A percentile compares a stretch with the other conserved stretches of the same genome.
Conservation (phyloP, 371 early-diverging fungal species). For the Coemansia sp. region DNA sequence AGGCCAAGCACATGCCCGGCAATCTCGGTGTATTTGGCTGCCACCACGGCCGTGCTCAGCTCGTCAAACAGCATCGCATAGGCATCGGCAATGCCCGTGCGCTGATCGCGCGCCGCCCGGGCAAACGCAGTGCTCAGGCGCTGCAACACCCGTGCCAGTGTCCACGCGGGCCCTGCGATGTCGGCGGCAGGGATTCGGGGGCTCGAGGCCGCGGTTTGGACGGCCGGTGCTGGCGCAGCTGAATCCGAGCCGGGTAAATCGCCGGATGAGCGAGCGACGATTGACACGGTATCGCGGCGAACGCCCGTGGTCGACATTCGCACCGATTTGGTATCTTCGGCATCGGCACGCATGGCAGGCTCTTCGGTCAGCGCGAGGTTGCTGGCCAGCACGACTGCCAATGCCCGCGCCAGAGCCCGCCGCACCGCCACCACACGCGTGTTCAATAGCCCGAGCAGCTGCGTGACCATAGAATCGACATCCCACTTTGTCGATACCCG, state of each 20-base stretch:
- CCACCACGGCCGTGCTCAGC: constrained; percentile 73
- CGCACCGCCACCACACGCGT: constrained; percentile 42
- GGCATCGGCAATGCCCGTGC: constrained; percentile 78
- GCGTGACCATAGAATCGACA: constrained; percentile 27
- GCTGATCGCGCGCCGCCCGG: constrained; percentile 68
- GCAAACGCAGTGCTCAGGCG: constrained; percentile 66
- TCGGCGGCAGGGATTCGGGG: background rate
- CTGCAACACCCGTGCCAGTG: constrained; percentile 9
- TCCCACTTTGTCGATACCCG: constrained; percentile 7
- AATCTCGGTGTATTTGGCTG: constrained; percentile 71
- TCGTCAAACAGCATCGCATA: constrained; percentile 73
- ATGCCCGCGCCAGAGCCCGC: constrained; percentile 29
- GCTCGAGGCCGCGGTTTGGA: background rate
- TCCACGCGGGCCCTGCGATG: background rate
- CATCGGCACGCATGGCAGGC: background rate
- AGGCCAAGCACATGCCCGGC: constrained; percentile 63
- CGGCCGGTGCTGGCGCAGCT: background rate
- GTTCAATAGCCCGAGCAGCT: constrained; percentile 33
- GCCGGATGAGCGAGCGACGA: too few relatives aligned
- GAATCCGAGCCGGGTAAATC: too few relatives aligned
- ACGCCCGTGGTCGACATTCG: too few relatives aligned
- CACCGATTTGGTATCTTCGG: too few relatives aligned
- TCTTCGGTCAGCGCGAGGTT: background rate
- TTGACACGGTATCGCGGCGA: too few relatives aligned
- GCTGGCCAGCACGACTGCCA: constrained; percentile 34